A percentile compares a stretch with the other conserved stretches of the same genome.
Evolutionary conservation across 2,329 filamentous ascomycete species (phyloP).

Genomic region (Fusarium bactridioides): DNA sequence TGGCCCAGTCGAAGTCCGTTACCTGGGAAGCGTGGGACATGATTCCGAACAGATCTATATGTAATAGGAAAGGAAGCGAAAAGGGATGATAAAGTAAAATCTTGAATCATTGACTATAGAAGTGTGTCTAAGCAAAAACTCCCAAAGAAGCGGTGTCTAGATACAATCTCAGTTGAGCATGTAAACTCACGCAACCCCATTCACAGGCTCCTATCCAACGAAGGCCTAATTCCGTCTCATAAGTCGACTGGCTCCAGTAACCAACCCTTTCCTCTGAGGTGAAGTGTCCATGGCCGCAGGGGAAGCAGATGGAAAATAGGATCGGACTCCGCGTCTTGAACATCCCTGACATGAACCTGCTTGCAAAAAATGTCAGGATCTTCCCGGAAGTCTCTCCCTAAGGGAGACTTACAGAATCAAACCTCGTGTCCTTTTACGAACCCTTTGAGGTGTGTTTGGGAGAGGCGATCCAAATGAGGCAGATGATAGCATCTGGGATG

Average conservation of each 20-base stretch:
- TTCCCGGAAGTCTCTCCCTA: not conserved
- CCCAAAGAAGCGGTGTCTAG: not conserved
- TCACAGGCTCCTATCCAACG: not conserved
- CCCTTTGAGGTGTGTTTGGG: not conserved
- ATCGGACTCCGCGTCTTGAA: not conserved
- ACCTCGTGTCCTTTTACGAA: too few species aligned
- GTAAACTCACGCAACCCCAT: not conserved
- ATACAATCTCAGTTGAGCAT: not conserved
- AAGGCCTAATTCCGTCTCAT: too few species aligned
- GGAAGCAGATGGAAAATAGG: not conserved
- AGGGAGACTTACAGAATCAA: not conserved
- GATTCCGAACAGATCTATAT: not conserved
- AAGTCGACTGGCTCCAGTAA: not conserved
- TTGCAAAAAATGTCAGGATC: not conserved
- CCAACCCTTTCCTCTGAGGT: not conserved
- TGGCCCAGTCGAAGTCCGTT: not conserved
- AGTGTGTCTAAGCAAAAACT: accelerated
- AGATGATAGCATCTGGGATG: too few species aligned
- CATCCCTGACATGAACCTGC: not conserved
- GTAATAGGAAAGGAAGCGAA: not conserved
- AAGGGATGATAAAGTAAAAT: not conserved
- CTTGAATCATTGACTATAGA: not conserved
- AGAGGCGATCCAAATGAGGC: too few species aligned
- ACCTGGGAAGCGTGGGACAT: not conserved
- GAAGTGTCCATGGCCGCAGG: not conserved